A percentile compares a stretch with the other conserved stretches of the same genome.
Evolutionary conservation across 108 stramenopile species (phyloP).

Genomic region (Asterionellopsis glacialis): DNA sequence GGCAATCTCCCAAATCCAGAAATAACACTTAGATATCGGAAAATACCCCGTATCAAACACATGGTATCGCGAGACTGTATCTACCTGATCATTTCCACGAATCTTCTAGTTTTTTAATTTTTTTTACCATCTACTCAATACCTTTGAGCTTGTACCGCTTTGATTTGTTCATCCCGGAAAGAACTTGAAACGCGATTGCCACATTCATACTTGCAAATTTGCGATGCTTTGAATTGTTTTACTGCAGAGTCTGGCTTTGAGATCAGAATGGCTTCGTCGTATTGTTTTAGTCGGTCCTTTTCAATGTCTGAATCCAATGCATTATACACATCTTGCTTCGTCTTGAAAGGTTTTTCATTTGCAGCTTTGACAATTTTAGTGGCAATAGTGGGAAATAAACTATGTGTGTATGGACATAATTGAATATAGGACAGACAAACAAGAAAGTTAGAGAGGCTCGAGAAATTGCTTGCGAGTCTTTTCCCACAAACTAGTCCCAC

Average conservation of each 20-base stretch:
- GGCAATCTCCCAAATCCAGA: conserved; percentile 10
- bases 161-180: conserved; percentile 28
- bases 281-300: conserved; percentile 20
- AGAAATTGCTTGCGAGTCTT: too few relatives aligned
- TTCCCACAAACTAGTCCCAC: too few relatives aligned
- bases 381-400: conserved; percentile 24
- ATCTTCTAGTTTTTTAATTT: too few relatives aligned
- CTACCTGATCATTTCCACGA: too few relatives aligned
- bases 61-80: too few relatives aligned
- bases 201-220: conserved; percentile 37
- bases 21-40: too few relatives aligned
- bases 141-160: conserved; percentile 11
- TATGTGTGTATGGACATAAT: background rate
- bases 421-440: background rate
- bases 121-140: too few relatives aligned
- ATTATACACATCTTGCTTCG: conserved; percentile 20
- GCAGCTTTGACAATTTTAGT: conserved; percentile 29
- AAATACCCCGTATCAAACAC: too few relatives aligned
- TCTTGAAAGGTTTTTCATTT: conserved; percentile 18
- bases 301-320: conserved; percentile 17
- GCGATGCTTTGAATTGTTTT: conserved; percentile 23
- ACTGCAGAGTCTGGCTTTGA: conserved; percentile 11
- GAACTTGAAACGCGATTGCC: conserved; percentile 13
- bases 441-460: too few relatives aligned
- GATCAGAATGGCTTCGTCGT: conserved; percentile 22